These are phyloP conservation scores for Fomitopsis palustris DNA, from an alignment of 1,284 basidiomycete species.

Conservation along the genomic window DNA sequence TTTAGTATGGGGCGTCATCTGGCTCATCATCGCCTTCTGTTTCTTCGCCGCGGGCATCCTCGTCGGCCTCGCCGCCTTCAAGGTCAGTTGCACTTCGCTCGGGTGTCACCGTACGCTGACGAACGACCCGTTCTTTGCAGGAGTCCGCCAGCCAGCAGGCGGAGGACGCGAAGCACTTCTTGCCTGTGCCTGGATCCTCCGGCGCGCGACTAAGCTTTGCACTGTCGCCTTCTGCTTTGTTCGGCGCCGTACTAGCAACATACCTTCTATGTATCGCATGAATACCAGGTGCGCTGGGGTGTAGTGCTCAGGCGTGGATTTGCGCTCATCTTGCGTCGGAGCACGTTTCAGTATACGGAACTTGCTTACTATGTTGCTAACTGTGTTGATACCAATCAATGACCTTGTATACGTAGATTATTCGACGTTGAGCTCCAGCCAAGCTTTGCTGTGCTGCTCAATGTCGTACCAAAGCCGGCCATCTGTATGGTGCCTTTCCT, in stretches of 20 bases:
- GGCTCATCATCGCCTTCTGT: conserved; percentile 78
- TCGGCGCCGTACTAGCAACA: neutral
- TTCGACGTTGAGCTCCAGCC: no score
- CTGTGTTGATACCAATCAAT: no score
- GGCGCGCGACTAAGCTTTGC: neutral
- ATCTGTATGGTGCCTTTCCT: no score
- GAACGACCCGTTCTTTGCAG: conserved; percentile 29
- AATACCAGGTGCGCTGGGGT: no score
- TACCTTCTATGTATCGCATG: neutral
- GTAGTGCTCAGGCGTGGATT: no score
- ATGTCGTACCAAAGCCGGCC: no score
- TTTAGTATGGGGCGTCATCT: conserved; percentile 84
- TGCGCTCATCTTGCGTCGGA: no score
- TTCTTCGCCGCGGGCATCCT: conserved; percentile 86
- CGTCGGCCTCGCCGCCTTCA: conserved; percentile 85
- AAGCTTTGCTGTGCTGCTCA: no score
- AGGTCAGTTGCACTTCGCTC: conserved; percentile 42
- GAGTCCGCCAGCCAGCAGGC: conserved; percentile 54
- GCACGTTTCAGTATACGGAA: no score
- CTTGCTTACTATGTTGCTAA: no score
- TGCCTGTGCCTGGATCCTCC: conserved; percentile 57
- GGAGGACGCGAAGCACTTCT: conserved; percentile 48
- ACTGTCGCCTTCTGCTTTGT: neutral
- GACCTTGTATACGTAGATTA: no score
- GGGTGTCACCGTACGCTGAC: neutral